Evolutionary conservation across 106 monocot species (phyloP), one percentile per base, ranked within the genome.

Genomic region (Dioscorea zingiberensis): DNA sequence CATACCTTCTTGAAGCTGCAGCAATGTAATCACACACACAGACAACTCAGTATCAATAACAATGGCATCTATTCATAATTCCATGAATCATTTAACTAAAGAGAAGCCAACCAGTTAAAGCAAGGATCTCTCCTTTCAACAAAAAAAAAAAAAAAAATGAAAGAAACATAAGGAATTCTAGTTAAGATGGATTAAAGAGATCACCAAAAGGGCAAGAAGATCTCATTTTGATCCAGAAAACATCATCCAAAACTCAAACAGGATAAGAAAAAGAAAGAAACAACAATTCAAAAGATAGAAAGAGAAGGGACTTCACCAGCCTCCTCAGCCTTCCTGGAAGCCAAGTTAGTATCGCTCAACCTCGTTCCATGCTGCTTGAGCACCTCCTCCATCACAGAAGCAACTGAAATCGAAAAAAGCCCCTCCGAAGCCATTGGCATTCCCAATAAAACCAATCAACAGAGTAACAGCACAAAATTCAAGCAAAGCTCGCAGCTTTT

Each of bases 1-100:
- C 88, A 56, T 84, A 67, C 74, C 97, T 85, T 69, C 92, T 88
- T 47, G 68, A 21, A 11, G 85, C 88, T 97, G 81, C 13, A 51
- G 2, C 19, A 18, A 19, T 51, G 19, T 18, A 51, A 18, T 8
- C 18, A 51, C 2, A 49, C n/a, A n/a, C 13, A 18, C 13, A 49
- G 15, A 51, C 18, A 19, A 51, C 15, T 18, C 15, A 13, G 4
- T 16, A 4, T 51, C 51, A 51, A 51, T 4, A 51, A 51, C n/a
- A n/a, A n/a, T n/a, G n/a, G n/a, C n/a, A n/a, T n/a, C n/a, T n/a
- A n/a, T n/a, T n/a, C n/a, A n/a, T n/a, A n/a, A n/a, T n/a, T n/a
- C n/a, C n/a, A n/a, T n/a, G n/a, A n/a, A n/a, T n/a, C n/a, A n/a
- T n/a, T n/a, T n/a, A n/a, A n/a, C n/a, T n/a, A n/a, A n/a, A n/a